Evolutionary conservation across 2,329 filamentous ascomycete genomes (phyloP).

Genomic region (Arthroderma sp.): DNA sequence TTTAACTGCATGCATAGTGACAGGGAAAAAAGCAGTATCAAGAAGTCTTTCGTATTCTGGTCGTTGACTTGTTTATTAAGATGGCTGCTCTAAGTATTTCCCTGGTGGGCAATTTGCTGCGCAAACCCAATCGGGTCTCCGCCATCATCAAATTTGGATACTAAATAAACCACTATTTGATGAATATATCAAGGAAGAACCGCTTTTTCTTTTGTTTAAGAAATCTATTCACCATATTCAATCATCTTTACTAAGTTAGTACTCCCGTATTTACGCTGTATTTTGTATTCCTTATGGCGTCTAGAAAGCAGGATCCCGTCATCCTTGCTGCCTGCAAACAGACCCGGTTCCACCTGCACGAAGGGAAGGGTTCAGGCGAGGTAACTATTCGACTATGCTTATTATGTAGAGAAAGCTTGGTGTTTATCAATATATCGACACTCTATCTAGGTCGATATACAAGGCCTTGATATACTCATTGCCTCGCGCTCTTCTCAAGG

Average conservation of each 20-base stretch:
- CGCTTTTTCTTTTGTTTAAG: no score
- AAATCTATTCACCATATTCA: no score
- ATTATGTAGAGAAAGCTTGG: background rate
- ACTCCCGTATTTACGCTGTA: no score
- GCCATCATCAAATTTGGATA: background rate
- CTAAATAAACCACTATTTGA: no score
- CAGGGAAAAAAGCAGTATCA: no score
- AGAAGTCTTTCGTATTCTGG: no score
- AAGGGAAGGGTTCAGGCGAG: slow-evolving; percentile 44
- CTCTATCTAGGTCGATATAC: slow-evolving; percentile 50
- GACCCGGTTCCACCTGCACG: slow-evolving; percentile 51
- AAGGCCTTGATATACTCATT: slow-evolving; percentile 60
- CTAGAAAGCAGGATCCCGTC: slow-evolving; percentile 12
- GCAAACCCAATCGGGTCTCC: background rate
- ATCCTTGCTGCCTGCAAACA: slow-evolving; percentile 55
- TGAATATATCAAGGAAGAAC: background rate
- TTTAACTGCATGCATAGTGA: no score
- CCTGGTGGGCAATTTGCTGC: no score
- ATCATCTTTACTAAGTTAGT: no score
- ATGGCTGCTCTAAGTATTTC: no score
- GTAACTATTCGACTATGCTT: slow-evolving; percentile 24
- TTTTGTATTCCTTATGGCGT: background rate
- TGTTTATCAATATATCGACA: background rate
- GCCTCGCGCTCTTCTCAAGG: slow-evolving; percentile 22
- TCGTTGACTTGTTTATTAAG: no score